Evolutionary conservation across 106 monocot genomes (phyloP), one percentile per base, ranked within the genome.

Genomic region (Acorus calamus): DNA sequence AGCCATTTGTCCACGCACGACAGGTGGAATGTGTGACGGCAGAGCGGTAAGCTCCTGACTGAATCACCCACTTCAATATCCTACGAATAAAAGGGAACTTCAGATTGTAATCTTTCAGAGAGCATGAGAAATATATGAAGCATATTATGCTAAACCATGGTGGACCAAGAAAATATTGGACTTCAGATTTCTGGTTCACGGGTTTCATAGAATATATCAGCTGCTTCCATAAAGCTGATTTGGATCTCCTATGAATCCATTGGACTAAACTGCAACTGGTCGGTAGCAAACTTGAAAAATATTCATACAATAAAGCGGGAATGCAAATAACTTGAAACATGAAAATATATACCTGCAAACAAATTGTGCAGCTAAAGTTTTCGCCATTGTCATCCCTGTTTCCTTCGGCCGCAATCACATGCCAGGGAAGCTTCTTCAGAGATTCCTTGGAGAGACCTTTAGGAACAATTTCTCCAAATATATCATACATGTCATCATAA

Each of bases 1-100:
- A 84, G 79, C 83, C 83, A 84, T 61, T 84, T 79, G 79, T 84
- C 83, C 9, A 84, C 75, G 11, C 83, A 84, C 6, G 53, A 47
- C 64, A 79, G 12, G 66, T 84, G 83, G 49, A 84, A 84, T 13
- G 75, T 79, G 47, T 84, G 83, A 2, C 65, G 76, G 52, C 83
- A 84, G 7, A 28, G 41, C 0, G 83, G 83, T 65, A 84, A 69
- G 14, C 64, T 79, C 69, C 83, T 72, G 60, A 76, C 83, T 3
- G 76, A 79, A 46, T 84, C 83, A 11, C 83, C 83, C 3, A 44
- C 59, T 46, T 79, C 55, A 14, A 83, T 76, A 48, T 83, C 83
- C 83, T 83, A 52, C 51, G 28, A 48, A 42, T n/a, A 7, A 60
- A 28, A 28, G 28, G 28, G 28, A 28, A 28, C 28, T 28, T 28